A percentile compares a stretch with the other conserved stretches of the same genome.
phyloP scores from a whole-genome alignment of 2,329 filamentous ascomycete genomes.

The Botrytis fragariae region DNA sequence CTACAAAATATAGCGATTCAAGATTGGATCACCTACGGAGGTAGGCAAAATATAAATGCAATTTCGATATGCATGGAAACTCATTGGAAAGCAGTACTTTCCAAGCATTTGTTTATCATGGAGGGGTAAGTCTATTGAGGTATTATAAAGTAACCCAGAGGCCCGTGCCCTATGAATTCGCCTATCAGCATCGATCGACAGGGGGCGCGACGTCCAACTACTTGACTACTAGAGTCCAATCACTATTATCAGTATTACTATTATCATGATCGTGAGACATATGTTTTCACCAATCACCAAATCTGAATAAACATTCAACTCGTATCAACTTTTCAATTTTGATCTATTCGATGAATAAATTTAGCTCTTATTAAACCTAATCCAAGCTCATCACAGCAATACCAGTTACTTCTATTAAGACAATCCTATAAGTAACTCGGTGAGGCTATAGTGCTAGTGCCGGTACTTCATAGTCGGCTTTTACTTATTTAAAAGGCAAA shows the following conservation, averaged over 20 bases:
- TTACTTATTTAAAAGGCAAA: background rate
- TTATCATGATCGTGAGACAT: background rate
- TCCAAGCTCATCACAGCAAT: background rate
- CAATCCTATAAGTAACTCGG: background rate
- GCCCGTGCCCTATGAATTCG: background rate
- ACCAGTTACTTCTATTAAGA: background rate
- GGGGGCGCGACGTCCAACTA: background rate
- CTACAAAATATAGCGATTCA: background rate
- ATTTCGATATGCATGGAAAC: background rate
- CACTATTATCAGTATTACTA: background rate
- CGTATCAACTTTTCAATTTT: background rate
- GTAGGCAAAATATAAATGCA: background rate
- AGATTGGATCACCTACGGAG: background rate
- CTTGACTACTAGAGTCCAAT: background rate
- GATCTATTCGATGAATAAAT: background rate
- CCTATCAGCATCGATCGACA: background rate
- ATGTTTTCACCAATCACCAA: background rate
- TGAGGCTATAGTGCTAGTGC: background rate
- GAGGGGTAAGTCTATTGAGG: background rate
- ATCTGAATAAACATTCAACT: accelerated
- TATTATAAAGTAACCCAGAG: background rate
- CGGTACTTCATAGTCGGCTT: background rate
- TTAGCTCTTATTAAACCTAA: background rate
- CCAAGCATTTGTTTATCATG: background rate
- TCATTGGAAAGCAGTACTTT: background rate